Evolutionary conservation across 2,329 filamentous ascomycete genomes (phyloP), one percentile per base, ranked within the genome.

Genomic region (Penicillium sp.): DNA sequence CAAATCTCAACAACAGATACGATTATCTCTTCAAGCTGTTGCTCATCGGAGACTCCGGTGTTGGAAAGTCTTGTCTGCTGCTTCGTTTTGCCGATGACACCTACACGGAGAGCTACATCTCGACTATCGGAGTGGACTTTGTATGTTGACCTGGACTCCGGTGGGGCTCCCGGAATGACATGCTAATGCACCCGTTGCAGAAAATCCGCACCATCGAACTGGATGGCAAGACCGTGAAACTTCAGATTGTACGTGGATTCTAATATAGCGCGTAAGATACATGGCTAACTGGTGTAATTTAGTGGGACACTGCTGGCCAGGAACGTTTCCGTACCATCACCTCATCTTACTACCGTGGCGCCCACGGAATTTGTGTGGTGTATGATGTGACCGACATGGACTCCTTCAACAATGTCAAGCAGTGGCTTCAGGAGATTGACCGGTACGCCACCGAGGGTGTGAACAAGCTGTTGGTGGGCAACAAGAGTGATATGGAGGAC

Each of bases 311-410:
- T 61, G 95, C 95, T 66, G 95, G 95, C 69, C 95, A 99, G 82
- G 95, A 99, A 82, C 92, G 95, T 74, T 99, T 99, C 91, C 90
- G 95, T 78, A 99, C 95, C 72, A 99, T 99, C 82, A 99, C 95
- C 62, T 98, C 93, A 43, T 98, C 95, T 61, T 99, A 99, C 86
- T 99, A 99, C 85, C 91, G 95, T 75, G 95, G 95, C 73, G 95
- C 95, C 67, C 95, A 98, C 81, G 95, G 95, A 71, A 99, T 99
- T 81, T 99, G 95, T 81, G 93, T 99, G 69, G 95, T 99, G 76
- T 99, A 98, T 86, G 95, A 99, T 88, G 95, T 99, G 74, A 99
- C 95, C 68, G 95, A 99, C 78, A 97, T 98, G 93, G 95, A 98
- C 79, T 96, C 91, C 29, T 99, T 99, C 91, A 98, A 99, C 88